A percentile compares a stretch with the other conserved stretches of the same genome.
These are phyloP conservation scores for Serendipita sp. DNA, from an alignment of 768 basidiomycete genomes.

Conservation along the genomic window DNA sequence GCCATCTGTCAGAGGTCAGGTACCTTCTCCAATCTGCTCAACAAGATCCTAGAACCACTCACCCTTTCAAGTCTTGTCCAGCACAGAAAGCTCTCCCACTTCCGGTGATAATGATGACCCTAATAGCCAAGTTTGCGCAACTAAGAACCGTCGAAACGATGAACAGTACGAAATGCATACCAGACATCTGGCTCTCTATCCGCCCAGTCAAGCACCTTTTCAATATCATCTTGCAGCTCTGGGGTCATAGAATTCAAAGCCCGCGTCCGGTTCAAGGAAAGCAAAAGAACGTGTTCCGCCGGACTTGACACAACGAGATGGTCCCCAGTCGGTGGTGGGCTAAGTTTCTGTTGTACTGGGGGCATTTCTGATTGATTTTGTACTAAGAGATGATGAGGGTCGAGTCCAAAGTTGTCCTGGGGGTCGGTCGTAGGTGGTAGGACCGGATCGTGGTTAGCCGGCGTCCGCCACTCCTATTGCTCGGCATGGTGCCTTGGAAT, in stretches of 20 bases:
- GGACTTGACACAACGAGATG: conserved; percentile 21
- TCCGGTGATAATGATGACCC: conserved; percentile 64
- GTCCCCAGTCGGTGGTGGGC: neutral
- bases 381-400: too few species aligned
- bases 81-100: conserved; percentile 61
- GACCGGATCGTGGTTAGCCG: neutral
- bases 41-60: conserved; percentile 17
- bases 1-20: conserved; percentile 1
- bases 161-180: conserved; percentile 25
- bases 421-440: neutral
- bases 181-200: conserved; percentile 57
- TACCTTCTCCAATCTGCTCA: neutral
- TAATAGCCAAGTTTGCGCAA: conserved; percentile 18
- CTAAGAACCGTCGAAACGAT: neutral
- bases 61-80: conserved; percentile 67
- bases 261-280: conserved; percentile 53
- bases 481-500: conserved; percentile 39
- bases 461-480: neutral
- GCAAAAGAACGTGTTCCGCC: conserved; percentile 33
- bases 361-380: neutral
- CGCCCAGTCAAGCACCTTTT: conserved; percentile 49
- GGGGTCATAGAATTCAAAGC: conserved; percentile 61
- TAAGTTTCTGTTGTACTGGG: neutral
- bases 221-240: conserved; percentile 38
- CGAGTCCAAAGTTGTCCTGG: neutral